phyloP scores from a whole-genome alignment of 345 rosid genomes.

The Eucalyptus victrix region DNA sequence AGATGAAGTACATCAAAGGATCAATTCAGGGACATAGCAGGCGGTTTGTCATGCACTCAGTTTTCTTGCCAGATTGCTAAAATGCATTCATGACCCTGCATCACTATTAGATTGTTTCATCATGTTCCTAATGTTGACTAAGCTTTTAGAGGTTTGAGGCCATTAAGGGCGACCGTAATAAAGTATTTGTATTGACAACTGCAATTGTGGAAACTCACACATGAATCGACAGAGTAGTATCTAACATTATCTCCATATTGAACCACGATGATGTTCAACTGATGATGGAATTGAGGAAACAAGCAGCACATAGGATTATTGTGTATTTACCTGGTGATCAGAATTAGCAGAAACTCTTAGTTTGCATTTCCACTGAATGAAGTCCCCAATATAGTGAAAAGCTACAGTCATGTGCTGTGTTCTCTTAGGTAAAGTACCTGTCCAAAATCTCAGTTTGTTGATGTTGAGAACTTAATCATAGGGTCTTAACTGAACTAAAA shows the following conservation, averaged over 20 bases:
- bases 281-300: background rate
- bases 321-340: background rate
- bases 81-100: background rate
- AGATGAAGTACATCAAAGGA: constrained; percentile 75
- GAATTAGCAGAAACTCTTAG: background rate
- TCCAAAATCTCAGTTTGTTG: background rate
- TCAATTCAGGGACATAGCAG: constrained; percentile 80
- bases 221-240: background rate
- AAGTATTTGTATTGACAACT: background rate
- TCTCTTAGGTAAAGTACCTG: background rate
- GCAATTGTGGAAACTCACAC: background rate
- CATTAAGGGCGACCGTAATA: background rate
- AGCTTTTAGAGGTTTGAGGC: background rate
- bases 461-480: background rate
- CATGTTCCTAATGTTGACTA: background rate
- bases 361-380: background rate
- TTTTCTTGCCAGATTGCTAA: background rate
- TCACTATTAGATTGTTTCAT: background rate
- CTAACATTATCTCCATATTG: background rate
- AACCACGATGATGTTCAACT: background rate
- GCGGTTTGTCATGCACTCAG: background rate
- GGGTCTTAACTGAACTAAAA: background rate
- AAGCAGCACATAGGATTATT: background rate
- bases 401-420: background rate
- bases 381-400: background rate